Percentiles rank a stretch among this genome's conserved stretches.
Evolutionary conservation across 768 basidiomycete genomes (phyloP).

Genomic region (Amylocystis lapponica): DNA sequence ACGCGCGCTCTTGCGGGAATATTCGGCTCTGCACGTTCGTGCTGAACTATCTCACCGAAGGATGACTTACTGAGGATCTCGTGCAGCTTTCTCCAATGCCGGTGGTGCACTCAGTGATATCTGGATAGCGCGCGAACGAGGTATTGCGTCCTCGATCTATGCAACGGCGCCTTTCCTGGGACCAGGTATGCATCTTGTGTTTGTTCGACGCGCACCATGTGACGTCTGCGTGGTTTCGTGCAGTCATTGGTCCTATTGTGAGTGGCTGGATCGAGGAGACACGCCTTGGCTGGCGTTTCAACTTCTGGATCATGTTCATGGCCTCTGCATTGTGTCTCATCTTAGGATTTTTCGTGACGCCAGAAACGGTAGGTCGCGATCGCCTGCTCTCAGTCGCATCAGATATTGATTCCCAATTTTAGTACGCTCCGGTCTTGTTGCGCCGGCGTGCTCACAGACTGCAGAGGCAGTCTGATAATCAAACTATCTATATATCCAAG

Average conservation of each 20-base stretch:
- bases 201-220: background rate
- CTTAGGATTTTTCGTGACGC: constrained; percentile 40
- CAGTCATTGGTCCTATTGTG: constrained; percentile 62
- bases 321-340: constrained; percentile 41
- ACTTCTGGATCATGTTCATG: constrained; percentile 62
- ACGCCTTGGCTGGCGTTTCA: constrained; percentile 52
- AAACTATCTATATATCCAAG: constrained; percentile 41
- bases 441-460: constrained; percentile 45
- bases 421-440: constrained; percentile 60
- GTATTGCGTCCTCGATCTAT: constrained; percentile 53
- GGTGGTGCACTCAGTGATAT: constrained; percentile 55
- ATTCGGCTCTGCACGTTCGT: constrained; percentile 51
- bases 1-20: constrained; percentile 53
- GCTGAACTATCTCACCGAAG: background rate
- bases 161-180: constrained; percentile 54
- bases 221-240: background rate
- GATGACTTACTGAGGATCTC: too few species aligned
- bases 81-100: constrained; percentile 51
- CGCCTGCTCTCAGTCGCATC: background rate
- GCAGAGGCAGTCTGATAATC: constrained; percentile 33
- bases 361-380: constrained; percentile 46
- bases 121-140: constrained; percentile 54
- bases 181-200: constrained; percentile 34
- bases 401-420: background rate
- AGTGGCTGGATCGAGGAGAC: constrained; percentile 54